Percentiles rank a stretch among this genome's conserved stretches.
Evolutionary conservation across 1,139 yeast species (phyloP).

Genomic region (Kodamaea fungicola): DNA sequence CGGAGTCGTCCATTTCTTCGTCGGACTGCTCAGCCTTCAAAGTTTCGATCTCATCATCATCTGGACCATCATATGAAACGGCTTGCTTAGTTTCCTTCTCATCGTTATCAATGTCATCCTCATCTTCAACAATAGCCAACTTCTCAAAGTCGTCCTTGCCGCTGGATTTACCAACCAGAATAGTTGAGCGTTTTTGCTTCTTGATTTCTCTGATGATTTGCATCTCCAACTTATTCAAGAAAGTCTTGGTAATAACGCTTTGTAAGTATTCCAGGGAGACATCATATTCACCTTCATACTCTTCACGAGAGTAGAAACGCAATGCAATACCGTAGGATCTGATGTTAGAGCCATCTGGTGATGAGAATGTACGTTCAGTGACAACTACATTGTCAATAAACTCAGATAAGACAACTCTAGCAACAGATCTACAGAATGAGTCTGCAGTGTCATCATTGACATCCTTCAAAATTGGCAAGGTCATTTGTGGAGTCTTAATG

Average conservation of each 20-base stretch:
- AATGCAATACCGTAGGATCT: slow-evolving; percentile 75
- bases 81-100: slow-evolving; percentile 80
- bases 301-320: slow-evolving; percentile 70
- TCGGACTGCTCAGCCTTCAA: slow-evolving; percentile 79
- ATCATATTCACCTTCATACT: slow-evolving; percentile 87
- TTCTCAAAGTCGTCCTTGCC: slow-evolving; percentile 49
- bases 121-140: slow-evolving; percentile 26
- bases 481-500: slow-evolving; percentile 98
- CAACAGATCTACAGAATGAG: slow-evolving; percentile 87
- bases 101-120: slow-evolving; percentile 46
- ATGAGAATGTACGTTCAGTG: slow-evolving; percentile 76
- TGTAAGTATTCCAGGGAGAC: slow-evolving; percentile 78
- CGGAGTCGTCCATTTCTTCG: slow-evolving; percentile 54
- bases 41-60: slow-evolving; percentile 85
- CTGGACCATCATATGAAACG: slow-evolving; percentile 91
- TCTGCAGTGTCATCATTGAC: slow-evolving; percentile 87
- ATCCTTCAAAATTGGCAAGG: slow-evolving; percentile 75
- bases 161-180: slow-evolving; percentile 70
- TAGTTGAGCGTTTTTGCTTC: slow-evolving; percentile 63
- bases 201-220: slow-evolving; percentile 78
- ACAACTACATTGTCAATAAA: slow-evolving; percentile 83
- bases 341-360: slow-evolving; percentile 47
- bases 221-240: slow-evolving; percentile 67
- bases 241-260: slow-evolving; percentile 57
- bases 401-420: slow-evolving; percentile 82